phyloP scores from a whole-genome alignment of 1,284 basidiomycete species.

The Naganishia cerealis region DNA sequence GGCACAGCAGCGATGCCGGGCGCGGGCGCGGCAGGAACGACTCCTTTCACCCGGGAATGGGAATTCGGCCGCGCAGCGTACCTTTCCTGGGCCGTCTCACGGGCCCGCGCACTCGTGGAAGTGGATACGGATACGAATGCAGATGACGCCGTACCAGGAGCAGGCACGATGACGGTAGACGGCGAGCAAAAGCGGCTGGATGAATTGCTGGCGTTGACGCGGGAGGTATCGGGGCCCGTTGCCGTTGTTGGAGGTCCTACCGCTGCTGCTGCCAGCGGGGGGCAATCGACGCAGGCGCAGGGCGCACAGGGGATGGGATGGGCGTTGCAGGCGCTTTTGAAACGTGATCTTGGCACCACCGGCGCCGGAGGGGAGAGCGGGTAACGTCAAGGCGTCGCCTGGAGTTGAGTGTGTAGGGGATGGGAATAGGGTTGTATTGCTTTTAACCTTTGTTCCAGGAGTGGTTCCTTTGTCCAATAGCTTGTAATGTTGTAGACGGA shows the following conservation, averaged over 20 bases:
- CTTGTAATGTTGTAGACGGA: too few species aligned
- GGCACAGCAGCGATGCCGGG: not conserved
- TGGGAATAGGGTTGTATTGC: too few species aligned
- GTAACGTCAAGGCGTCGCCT: not conserved
- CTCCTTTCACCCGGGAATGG: constrained; percentile 43
- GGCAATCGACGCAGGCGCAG: not conserved
- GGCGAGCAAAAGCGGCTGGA: constrained; percentile 1
- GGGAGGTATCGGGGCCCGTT: not conserved
- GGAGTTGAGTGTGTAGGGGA: too few species aligned
- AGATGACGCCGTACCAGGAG: not conserved
- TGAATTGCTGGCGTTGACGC: not conserved
- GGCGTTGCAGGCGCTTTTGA: not conserved
- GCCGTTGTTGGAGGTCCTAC: too few species aligned
- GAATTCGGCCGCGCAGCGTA: constrained; percentile 53
- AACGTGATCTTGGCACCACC: not conserved
- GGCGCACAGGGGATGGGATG: not conserved
- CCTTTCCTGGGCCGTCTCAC: constrained; percentile 47
- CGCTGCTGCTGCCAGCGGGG: too few species aligned
- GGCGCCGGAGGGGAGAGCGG: not conserved
- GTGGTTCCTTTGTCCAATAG: too few species aligned
- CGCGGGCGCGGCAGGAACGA: constrained; percentile 18
- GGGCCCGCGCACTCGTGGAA: not conserved
- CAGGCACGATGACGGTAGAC: not conserved
- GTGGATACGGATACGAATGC: not conserved
- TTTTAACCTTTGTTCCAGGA: too few species aligned